A percentile compares a stretch with the other conserved stretches of the same genome.
Conservation (phyloP, 495 filamentous ascomycete species). For the Aspergillus mulundensis region DNA sequence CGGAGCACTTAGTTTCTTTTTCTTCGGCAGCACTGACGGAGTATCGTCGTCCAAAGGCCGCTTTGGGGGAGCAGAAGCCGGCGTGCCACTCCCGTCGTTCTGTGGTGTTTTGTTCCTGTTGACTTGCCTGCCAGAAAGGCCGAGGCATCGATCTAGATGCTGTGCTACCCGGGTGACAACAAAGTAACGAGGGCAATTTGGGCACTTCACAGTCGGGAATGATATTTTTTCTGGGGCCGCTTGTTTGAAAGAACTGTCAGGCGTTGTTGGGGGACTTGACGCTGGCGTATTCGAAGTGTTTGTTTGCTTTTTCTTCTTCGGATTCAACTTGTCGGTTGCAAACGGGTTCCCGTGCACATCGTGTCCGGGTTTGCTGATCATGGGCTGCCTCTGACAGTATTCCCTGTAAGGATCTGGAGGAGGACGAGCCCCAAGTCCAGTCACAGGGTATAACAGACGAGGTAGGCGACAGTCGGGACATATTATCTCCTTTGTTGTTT, state of each 20-base stretch:
- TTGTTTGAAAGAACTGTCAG: conserved; percentile 36
- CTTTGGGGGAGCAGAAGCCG: conserved; percentile 36
- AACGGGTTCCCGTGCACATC: conserved; percentile 84
- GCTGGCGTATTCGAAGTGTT: conserved; percentile 51
- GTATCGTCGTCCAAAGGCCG: conserved; percentile 38
- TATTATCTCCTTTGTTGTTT: conserved; percentile 64
- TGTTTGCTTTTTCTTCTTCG: conserved; percentile 48
- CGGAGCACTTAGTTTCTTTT: conserved; percentile 40
- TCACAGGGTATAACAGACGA: conserved; percentile 58
- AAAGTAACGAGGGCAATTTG: conserved; percentile 57
- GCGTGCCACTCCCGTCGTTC: conserved; percentile 34
- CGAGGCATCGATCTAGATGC: conserved; percentile 78
- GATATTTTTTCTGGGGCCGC: conserved; percentile 51
- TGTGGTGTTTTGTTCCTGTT: conserved; percentile 51
- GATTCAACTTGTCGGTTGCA: conserved; percentile 52
- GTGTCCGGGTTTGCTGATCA: conserved; percentile 66
- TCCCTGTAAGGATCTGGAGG: conserved; percentile 55
- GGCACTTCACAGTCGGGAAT: conserved; percentile 70
- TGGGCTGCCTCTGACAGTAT: conserved; percentile 75
- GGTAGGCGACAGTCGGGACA: conserved; percentile 65
- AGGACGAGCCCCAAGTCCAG: conserved; percentile 55
- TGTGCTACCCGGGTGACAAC: conserved; percentile 61
- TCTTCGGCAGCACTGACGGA: conserved; percentile 38
- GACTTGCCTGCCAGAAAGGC: conserved; percentile 65
- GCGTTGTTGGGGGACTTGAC: conserved; percentile 40